Evolutionary conservation across 176 grass and related monocot genomes (phyloP).

Genomic region (Musa acuminata): DNA sequence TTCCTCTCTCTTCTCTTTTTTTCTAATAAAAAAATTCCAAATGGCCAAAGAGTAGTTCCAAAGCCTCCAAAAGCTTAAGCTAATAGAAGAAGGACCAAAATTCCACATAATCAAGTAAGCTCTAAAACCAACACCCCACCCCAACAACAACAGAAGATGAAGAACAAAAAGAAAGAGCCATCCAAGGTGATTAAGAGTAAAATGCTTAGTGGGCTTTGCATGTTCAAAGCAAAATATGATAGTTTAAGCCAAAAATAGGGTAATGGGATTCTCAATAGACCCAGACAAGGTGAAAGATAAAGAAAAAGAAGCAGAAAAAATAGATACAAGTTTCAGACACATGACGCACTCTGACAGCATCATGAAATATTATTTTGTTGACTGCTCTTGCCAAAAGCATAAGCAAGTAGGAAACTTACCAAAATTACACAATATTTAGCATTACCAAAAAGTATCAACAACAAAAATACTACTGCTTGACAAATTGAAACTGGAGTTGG

Average conservation of each 20-base stretch:
- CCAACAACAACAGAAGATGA: no score
- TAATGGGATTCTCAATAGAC: not conserved
- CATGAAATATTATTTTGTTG: not conserved
- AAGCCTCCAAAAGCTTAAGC: no score
- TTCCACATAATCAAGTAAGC: no score
- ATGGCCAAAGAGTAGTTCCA: no score
- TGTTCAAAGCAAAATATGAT: not conserved
- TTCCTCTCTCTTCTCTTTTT: no score
- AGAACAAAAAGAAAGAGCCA: no score
- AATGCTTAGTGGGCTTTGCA: not conserved
- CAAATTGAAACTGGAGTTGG: slow-evolving; percentile 17
- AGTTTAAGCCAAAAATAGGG: not conserved
- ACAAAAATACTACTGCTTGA: not conserved
- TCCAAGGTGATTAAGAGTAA: not conserved
- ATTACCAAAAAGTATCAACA: not conserved
- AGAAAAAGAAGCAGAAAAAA: not conserved
- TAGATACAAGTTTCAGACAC: not conserved
- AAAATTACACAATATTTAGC: slow-evolving; percentile 5
- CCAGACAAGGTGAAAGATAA: not conserved
- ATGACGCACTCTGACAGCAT: not conserved
- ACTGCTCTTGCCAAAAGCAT: not conserved
- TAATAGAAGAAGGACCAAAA: no score
- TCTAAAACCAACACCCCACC: no score
- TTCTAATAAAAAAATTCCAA: no score
- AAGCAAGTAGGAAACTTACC: not conserved